A percentile compares a stretch with the other conserved stretches of the same genome.
Evolutionary conservation across 352 stramenopile genomes (phyloP).

Genomic region (Pythium sukuiense): DNA sequence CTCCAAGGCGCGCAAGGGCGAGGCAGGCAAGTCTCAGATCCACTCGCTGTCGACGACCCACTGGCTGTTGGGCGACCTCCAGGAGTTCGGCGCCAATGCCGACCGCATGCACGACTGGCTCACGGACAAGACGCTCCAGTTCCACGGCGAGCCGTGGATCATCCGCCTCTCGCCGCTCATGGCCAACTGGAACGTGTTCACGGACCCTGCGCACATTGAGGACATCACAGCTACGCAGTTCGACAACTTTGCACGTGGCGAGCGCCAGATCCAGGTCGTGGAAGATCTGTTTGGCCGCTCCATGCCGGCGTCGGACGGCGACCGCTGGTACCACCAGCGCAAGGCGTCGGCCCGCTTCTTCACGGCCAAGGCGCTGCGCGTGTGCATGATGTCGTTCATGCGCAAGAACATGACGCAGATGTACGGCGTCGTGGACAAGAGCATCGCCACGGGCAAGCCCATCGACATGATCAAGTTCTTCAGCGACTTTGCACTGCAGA

Average conservation of each 20-base stretch:
- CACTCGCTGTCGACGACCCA: not conserved
- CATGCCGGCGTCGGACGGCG: constrained; percentile 29
- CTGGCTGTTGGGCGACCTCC: constrained; percentile 43
- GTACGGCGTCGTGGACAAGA: constrained; percentile 19
- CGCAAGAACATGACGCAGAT: constrained; percentile 21
- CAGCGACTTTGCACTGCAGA: constrained; percentile 51
- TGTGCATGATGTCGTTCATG: constrained; percentile 5
- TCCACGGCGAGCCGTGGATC: constrained; percentile 27
- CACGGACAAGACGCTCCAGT: constrained; percentile 16
- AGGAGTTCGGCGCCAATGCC: constrained; percentile 31
- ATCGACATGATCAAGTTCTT: constrained; percentile 36
- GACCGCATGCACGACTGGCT: constrained; percentile 55
- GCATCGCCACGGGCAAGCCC: not conserved
- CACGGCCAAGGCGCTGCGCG: constrained; percentile 16
- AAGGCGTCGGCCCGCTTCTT: constrained; percentile 32
- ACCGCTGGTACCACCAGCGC: constrained; percentile 34
- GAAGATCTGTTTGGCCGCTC: constrained; percentile 25
- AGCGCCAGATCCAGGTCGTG: constrained; percentile 21
- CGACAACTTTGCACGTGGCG: constrained; percentile 30
- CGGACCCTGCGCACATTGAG: constrained; percentile 27
- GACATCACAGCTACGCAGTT: constrained; percentile 38
- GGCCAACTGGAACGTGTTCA: constrained; percentile 24
- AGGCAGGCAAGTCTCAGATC: not conserved
- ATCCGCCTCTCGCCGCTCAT: constrained; percentile 23
- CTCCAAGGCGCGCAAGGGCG: not conserved